Evolutionary conservation across 2,329 filamentous ascomycete species (phyloP).

Genomic region (Hypoxylon sp.): DNA sequence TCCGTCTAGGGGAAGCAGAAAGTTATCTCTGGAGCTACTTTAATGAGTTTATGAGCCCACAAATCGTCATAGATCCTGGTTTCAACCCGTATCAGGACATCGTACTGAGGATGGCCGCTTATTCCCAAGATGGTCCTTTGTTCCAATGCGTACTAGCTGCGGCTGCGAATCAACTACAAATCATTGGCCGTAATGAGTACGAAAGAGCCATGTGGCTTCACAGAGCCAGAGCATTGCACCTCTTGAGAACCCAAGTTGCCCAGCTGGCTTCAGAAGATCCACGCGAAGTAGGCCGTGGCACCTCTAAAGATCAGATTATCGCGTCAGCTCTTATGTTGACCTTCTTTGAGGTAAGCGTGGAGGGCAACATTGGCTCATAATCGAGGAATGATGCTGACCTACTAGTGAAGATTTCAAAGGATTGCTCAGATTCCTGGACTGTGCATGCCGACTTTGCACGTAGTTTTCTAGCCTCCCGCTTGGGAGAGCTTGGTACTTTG

Average conservation of each 20-base stretch:
- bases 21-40: slow-evolving; percentile 51
- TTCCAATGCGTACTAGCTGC: slow-evolving; percentile 52
- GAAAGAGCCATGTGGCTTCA: slow-evolving; percentile 42
- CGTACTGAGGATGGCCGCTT: slow-evolving; percentile 48
- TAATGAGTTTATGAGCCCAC: slow-evolving; percentile 45
- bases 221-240: slow-evolving; percentile 45
- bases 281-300: neutral
- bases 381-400: slow-evolving; percentile 16
- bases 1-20: slow-evolving; percentile 41
- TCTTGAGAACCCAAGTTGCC: slow-evolving; percentile 32
- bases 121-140: slow-evolving; percentile 45
- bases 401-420: slow-evolving; percentile 44
- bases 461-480: slow-evolving; percentile 37
- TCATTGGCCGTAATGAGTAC: slow-evolving; percentile 45
- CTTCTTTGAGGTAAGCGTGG: slow-evolving; percentile 48
- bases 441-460: slow-evolving; percentile 49
- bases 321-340: slow-evolving; percentile 48
- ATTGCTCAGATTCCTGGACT: slow-evolving; percentile 51
- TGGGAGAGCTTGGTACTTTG: slow-evolving; percentile 25
- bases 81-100: slow-evolving; percentile 51
- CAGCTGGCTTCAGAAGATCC: slow-evolving; percentile 23
- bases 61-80: slow-evolving; percentile 47
- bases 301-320: slow-evolving; percentile 43
- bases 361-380: slow-evolving; percentile 3
- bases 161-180: slow-evolving; percentile 51